Evolutionary conservation across 352 stramenopile species (phyloP).

Genomic region (Paralagenidium karlingii): DNA sequence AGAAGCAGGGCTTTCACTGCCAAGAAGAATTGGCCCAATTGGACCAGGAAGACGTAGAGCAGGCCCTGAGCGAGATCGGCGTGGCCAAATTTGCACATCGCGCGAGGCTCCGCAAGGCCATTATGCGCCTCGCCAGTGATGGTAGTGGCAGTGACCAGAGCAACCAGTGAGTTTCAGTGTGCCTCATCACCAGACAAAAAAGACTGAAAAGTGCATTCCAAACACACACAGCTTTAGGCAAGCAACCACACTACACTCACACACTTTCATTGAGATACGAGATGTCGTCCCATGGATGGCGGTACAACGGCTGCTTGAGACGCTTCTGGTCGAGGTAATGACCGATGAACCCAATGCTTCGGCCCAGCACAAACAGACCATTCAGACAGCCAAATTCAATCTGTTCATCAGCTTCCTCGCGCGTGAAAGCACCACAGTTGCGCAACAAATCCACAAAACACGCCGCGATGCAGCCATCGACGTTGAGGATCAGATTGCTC

Average conservation of each 20-base stretch:
- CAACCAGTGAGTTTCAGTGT: too few species aligned
- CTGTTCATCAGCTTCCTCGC: conserved; percentile 89
- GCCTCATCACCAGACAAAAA: too few species aligned
- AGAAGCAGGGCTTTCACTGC: conserved; percentile 47
- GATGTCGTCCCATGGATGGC: conserved; percentile 96
- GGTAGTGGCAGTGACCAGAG: too few species aligned
- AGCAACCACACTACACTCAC: conserved; percentile 10
- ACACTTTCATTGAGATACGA: conserved; percentile 87
- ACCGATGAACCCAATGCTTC: conserved; percentile 87
- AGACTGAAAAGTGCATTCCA: not conserved
- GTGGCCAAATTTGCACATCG: conserved; percentile 69
- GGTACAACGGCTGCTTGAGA: conserved; percentile 95
- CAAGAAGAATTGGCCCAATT: conserved; percentile 44
- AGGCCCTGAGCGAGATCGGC: conserved; percentile 59
- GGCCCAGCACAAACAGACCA: conserved; percentile 83
- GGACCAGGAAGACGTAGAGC: conserved; percentile 53
- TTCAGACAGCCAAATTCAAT: conserved; percentile 94
- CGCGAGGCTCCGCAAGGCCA: conserved; percentile 52
- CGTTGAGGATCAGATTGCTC: conserved; percentile 96
- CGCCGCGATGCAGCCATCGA: conserved; percentile 94
- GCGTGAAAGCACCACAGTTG: conserved; percentile 82
- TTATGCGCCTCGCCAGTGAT: conserved; percentile 19
- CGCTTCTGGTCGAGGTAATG: conserved; percentile 97
- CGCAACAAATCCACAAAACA: conserved; percentile 96
- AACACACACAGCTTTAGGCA: not conserved